Evolutionary conservation across 306 rosid genomes (phyloP), one percentile per base, ranked within the genome.

Genomic region (Bauhinia variegata): DNA sequence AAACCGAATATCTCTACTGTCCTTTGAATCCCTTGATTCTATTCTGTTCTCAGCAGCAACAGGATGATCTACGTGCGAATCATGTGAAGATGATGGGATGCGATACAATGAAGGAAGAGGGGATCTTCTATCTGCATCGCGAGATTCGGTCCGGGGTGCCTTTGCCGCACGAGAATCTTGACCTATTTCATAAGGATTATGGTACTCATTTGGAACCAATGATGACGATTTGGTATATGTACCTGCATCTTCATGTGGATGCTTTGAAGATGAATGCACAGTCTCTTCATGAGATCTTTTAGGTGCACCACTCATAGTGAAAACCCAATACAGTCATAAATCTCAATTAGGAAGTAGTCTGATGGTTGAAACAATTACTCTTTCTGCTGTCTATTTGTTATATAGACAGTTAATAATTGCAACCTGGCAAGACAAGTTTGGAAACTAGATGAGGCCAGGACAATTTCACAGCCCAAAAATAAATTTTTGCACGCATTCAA

Each of bases 201-300:
- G 91, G 63, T 83, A 82, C 56, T 88, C 96, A 57, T 67, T 76
- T 17, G 91, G 75, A 78, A 77, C 75, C 10, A 90, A 34, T 12
- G 95, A 58, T 44, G 85, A 38, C 65, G 79, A 47, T 79, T 91
- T 91, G 48, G 92, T 67, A 74, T 78, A 79, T 53, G 85, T 48
- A 17, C 82, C 82, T 0, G 87, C 80, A 74, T 88, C 97, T 61
- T 86, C 89, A 67, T 76, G 91, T 1, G 87, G 78, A 32, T 78
- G 85, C 75, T 91, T 88, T 46, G 96, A 79, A 63, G 96, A 83
- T 15, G 81, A 75, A 69, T 90, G 88, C 58, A 73, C 83, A 73
- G 74, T 60, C 57, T 91, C 97, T 58, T 89, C 96, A 66, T 81
- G 97, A 55, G 91, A 57, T 83, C 96, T 81, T 73, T 86, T 88